These are phyloP conservation scores for Boeremia lycopersici DNA, from an alignment of 2,329 filamentous ascomycete genomes.

Conservation along the genomic window DNA sequence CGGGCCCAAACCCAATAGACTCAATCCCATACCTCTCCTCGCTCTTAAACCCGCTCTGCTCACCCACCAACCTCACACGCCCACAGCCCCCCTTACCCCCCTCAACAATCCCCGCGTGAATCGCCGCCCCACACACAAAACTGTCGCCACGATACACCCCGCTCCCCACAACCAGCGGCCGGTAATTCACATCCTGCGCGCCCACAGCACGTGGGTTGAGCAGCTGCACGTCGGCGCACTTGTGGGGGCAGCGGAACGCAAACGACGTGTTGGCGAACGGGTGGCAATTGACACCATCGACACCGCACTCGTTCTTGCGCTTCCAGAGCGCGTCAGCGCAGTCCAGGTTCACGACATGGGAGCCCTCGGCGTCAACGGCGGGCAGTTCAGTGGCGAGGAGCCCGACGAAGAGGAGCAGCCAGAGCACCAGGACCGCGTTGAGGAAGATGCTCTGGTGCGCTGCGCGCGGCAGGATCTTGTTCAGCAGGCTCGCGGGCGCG, in stretches of 20 bases:
- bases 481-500: conserved; percentile 65
- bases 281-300: conserved; percentile 75
- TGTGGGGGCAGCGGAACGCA: conserved; percentile 75
- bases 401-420: conserved; percentile 70
- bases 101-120: conserved; percentile 78
- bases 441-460: conserved; percentile 63
- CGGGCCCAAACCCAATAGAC: conserved; percentile 80
- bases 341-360: conserved; percentile 68
- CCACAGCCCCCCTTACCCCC: conserved; percentile 78
- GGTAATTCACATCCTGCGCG: conserved; percentile 64
- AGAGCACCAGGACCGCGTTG: conserved; percentile 63
- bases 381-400: conserved; percentile 67
- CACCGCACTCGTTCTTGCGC: conserved; percentile 71
- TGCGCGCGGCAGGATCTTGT: conserved; percentile 59
- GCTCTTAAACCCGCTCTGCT: conserved; percentile 65
- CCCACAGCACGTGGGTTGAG: conserved; percentile 77
- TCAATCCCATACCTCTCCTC: conserved; percentile 72
- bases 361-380: conserved; percentile 64
- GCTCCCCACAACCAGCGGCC: conserved; percentile 60
- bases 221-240: conserved; percentile 68
- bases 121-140: conserved; percentile 83
- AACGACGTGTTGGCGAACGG: conserved; percentile 74
- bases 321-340: conserved; percentile 75
- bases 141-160: conserved; percentile 87
- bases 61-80: conserved; percentile 74